Conservation (phyloP, 352 stramenopile genomes). For the Blastocystis sp. region DNA sequence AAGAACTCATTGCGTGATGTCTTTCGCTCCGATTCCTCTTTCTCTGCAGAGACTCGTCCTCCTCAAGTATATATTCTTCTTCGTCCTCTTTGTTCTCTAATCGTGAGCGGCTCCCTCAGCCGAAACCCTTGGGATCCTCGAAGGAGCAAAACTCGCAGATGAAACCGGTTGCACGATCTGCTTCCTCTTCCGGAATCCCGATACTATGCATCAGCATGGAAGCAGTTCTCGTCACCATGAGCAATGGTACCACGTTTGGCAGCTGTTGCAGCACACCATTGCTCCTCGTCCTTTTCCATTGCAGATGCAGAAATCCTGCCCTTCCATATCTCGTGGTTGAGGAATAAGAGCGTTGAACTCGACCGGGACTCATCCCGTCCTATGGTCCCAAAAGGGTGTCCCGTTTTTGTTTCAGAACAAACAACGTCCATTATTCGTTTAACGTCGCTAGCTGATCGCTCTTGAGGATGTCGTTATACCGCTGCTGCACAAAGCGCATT, state of each 20-base stretch:
- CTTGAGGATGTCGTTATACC: background rate
- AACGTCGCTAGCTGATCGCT: background rate
- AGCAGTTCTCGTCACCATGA: background rate
- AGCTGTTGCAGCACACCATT: slow-evolving; percentile 64
- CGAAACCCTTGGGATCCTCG: slow-evolving; percentile 63
- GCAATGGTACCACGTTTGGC: slow-evolving; percentile 66
- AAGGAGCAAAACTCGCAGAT: slow-evolving; percentile 68
- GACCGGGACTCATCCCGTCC: background rate
- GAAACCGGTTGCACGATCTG: background rate
- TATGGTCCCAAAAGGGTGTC: background rate
- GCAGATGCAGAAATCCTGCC: slow-evolving; percentile 33
- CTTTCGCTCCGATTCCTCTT: slow-evolving; percentile 12
- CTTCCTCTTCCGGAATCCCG: slow-evolving; percentile 42
- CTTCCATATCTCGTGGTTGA: background rate
- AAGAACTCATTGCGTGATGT: background rate
- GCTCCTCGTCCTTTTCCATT: slow-evolving; percentile 25
- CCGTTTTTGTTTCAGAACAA: background rate
- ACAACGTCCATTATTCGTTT: background rate
- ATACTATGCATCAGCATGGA: slow-evolving; percentile 43
- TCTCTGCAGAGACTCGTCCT: slow-evolving; percentile 17
- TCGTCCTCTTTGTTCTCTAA: slow-evolving; percentile 57
- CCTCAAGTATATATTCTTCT: slow-evolving; percentile 68
- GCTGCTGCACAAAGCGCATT: background rate
- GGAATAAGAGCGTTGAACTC: background rate
- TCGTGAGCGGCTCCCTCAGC: background rate